phyloP scores from a whole-genome alignment of 306 rosid genomes.

The Lagenaria siceraria region DNA sequence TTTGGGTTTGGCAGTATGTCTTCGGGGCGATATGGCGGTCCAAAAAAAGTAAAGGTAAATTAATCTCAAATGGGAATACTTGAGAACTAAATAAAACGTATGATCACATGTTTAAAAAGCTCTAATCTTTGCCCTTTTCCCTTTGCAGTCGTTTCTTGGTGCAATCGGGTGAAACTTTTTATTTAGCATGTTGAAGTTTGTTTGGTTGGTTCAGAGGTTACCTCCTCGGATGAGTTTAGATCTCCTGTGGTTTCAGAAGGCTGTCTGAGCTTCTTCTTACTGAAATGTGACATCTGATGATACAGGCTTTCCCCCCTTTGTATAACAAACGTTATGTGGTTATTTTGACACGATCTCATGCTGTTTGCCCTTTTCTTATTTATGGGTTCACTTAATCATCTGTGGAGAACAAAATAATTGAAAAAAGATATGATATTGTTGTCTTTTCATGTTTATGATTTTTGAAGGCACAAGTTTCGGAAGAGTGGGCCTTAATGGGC shows the following conservation, averaged over 20 bases:
- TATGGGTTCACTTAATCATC: background rate
- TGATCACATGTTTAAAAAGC: background rate
- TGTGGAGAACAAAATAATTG: background rate
- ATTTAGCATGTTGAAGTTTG: background rate
- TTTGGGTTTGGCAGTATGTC: slow-evolving; percentile 37
- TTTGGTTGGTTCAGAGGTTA: background rate
- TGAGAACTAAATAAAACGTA: background rate
- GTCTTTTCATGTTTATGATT: no score
- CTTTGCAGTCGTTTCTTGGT: background rate
- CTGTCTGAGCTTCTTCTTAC: background rate
- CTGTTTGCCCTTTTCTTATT: background rate
- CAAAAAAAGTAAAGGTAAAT: slow-evolving; percentile 39
- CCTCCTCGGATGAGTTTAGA: background rate
- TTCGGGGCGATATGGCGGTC: slow-evolving; percentile 19
- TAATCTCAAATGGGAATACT: background rate
- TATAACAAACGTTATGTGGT: background rate
- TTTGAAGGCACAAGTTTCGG: no score
- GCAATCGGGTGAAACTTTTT: background rate
- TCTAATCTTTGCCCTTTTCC: background rate
- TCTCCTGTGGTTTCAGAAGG: background rate
- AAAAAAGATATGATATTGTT: background rate
- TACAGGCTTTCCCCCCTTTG: background rate
- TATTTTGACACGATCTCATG: background rate
- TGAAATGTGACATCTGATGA: background rate
- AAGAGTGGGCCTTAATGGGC: no score